phyloP scores from a whole-genome alignment of 352 stramenopile species.

The Globisporangium cystogenes region DNA sequence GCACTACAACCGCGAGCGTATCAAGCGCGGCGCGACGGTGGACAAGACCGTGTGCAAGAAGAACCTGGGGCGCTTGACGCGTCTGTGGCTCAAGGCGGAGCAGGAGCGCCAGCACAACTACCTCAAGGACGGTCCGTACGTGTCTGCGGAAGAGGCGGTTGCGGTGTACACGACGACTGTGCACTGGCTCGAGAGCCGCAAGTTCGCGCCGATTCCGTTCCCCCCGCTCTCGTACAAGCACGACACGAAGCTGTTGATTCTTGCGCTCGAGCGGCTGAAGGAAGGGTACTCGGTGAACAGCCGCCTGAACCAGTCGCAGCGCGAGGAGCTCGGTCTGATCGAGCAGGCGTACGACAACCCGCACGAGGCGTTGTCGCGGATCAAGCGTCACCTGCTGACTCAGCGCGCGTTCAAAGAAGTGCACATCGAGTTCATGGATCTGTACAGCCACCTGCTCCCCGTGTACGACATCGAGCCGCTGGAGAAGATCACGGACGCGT shows the following conservation, averaged over 20 bases:
- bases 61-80: constrained; percentile 97
- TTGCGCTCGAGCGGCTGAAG: constrained; percentile 98
- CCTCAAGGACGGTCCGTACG: constrained; percentile 98
- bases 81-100: constrained; percentile 99
- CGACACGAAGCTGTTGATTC: constrained; percentile 99
- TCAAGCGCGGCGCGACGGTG: constrained; percentile 98
- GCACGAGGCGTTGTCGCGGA: constrained; percentile 96
- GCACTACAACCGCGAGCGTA: constrained; percentile 99
- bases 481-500: constrained; percentile 99
- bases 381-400: constrained; percentile 99
- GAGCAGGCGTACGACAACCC: constrained; percentile 99
- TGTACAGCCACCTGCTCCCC: constrained; percentile 98
- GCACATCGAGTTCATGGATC: constrained; percentile 99
- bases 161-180: constrained; percentile 99
- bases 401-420: constrained; percentile 99
- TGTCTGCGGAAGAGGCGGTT: constrained; percentile 98
- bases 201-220: constrained; percentile 99
- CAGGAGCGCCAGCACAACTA: constrained; percentile 99
- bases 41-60: constrained; percentile 99
- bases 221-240: constrained; percentile 99
- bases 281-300: constrained; percentile 98
- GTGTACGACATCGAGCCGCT: constrained; percentile 99
- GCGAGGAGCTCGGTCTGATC: constrained; percentile 98
- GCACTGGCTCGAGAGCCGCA: constrained; percentile 99
- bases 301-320: constrained; percentile 96